Evolutionary conservation across 2,329 filamentous ascomycete species (phyloP), one percentile per base, ranked within the genome.

Genomic region (Cordyceps militaris): DNA sequence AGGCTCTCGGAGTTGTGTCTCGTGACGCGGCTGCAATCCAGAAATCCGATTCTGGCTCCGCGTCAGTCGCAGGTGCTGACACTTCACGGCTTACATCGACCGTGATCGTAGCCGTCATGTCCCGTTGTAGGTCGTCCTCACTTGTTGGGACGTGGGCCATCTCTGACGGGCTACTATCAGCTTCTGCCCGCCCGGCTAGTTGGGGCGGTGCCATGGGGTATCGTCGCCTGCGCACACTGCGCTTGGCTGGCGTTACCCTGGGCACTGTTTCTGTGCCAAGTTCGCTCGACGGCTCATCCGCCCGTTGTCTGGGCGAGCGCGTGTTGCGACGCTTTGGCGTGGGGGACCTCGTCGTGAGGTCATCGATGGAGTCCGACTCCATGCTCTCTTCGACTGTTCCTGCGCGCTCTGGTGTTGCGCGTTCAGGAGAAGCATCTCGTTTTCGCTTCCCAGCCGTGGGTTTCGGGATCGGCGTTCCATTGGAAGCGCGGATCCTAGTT

Each of bases 391-490:
- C 28, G n/a, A 65, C 59, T 14, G 62, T 69, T 28, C 73, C 73
- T 47, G 68, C 65, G 24, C 69, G 67, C 40, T 70, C 65, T 24
- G 73, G 66, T 1, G 67, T 70, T 50, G 69, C 71, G 52, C 64
- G 67, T 19, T 73, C 69, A 1, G 78, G 79, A 11, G 69, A 74
- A 8, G 76, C 73, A 3, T n/a, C 46, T 50, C 46, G 36, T 59
- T 75, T 73, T 63, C 78, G 77, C 61, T 75, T 79, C 3, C 67
- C 71, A 13, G 70, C 66, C 16, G 70, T 68, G 48, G 65, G 68
- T 1, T 58, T 47, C 9, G 79, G 76, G 61, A 76, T 71, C 2
- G 81, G 81, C 3, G 80, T 84, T 5, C 76, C 79, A 58, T 80
- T 79, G 28, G 74, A 74, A 56, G 74, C 77, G 47, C 78, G 76